A percentile compares a stretch with the other conserved stretches of the same genome.
phyloP scores from a whole-genome alignment of 108 stramenopile genomes.

The Chaetoceros muelleri region DNA sequence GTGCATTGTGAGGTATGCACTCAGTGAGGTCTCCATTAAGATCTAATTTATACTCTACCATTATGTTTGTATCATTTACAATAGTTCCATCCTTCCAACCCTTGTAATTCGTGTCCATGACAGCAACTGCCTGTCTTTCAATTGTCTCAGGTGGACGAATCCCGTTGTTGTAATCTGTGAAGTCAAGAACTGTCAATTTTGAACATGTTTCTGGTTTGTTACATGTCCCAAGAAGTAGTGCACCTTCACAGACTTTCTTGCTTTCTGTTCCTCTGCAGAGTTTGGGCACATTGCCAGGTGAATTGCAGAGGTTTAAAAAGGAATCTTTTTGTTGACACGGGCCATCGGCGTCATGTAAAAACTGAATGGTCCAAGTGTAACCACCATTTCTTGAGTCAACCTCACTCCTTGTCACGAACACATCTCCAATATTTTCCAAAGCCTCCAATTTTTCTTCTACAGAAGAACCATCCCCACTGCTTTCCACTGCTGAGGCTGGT shows the following conservation, averaged over 20 bases:
- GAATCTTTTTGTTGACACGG: conserved; percentile 60
- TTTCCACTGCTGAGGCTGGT: conserved; percentile 36
- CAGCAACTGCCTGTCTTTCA: conserved; percentile 29
- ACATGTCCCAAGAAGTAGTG: conserved; percentile 22
- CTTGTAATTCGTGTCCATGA: conserved; percentile 35
- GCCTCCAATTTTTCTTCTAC: conserved; percentile 75
- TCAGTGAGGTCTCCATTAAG: conserved; percentile 16
- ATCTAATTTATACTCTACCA: conserved; percentile 19
- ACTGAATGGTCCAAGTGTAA: conserved; percentile 67
- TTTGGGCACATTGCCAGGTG: conserved; percentile 73
- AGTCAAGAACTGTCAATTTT: conserved; percentile 34
- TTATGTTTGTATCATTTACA: conserved; percentile 3
- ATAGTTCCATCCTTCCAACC: conserved; percentile 40
- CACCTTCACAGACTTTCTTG: conserved; percentile 20
- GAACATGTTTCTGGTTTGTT: conserved; percentile 27
- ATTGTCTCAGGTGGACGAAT: conserved; percentile 28
- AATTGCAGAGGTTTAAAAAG: conserved; percentile 39
- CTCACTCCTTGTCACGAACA: conserved; percentile 48
- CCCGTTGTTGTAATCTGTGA: conserved; percentile 14
- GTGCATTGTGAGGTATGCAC: conserved; percentile 37
- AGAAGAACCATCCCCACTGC: conserved; percentile 59
- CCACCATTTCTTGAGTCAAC: conserved; percentile 70
- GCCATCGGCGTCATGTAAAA: conserved; percentile 55
- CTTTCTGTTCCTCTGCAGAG: conserved; percentile 16
- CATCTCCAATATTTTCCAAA: conserved; percentile 70